phyloP scores from a whole-genome alignment of 1,284 basidiomycete species.

The Uromyces viciae-fabae region DNA sequence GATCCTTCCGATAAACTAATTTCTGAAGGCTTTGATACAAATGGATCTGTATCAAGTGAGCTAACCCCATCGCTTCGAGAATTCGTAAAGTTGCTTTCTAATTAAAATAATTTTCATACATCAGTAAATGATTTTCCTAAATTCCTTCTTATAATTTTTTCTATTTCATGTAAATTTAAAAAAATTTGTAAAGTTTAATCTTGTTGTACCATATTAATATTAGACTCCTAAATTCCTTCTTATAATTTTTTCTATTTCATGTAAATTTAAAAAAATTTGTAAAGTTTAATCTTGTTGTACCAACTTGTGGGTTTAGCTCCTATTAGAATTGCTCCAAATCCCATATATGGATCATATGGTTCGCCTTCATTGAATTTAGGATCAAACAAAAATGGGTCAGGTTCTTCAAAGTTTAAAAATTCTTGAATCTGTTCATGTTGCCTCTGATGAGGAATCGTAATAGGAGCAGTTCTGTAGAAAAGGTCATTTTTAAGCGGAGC shows the following conservation, averaged over 20 bases:
- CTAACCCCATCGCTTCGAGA: background rate
- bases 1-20: slow-evolving; percentile 19
- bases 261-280: too few relatives aligned
- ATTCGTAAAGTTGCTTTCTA: background rate
- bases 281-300: background rate
- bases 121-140: background rate
- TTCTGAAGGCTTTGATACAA: slow-evolving; percentile 36
- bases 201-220: background rate
- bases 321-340: slow-evolving; percentile 16
- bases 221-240: background rate
- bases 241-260: background rate
- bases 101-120: background rate
- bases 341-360: slow-evolving; percentile 5
- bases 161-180: background rate
- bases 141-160: background rate
- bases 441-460: background rate
- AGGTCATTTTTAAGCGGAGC: background rate
- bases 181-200: too few relatives aligned
- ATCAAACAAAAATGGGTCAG: slow-evolving; percentile 37
- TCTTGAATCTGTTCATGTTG: slow-evolving; percentile 12
- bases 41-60: slow-evolving; percentile 11
- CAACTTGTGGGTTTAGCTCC: background rate
- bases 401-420: slow-evolving; percentile 34
- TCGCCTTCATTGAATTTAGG: slow-evolving; percentile 11
- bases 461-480: slow-evolving; percentile 4